Evolutionary conservation across 495 filamentous ascomycete species (phyloP).

Genomic region (Penicillium bovifimosum): DNA sequence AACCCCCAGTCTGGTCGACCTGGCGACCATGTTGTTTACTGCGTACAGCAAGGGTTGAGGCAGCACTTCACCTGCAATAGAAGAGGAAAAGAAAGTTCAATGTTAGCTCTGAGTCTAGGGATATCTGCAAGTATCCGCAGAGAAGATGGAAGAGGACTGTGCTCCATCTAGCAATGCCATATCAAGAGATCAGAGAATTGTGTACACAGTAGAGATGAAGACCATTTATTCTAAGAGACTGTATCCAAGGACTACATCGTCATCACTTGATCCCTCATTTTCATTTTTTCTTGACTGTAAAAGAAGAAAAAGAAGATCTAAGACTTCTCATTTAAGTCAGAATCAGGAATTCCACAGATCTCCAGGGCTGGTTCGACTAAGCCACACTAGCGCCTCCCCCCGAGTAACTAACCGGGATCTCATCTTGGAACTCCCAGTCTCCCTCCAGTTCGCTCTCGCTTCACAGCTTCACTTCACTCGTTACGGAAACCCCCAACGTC

Average conservation of each 20-base stretch:
- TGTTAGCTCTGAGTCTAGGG: not conserved
- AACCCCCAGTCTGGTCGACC: not conserved
- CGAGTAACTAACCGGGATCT: slow-evolving; percentile 3
- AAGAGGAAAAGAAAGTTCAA: not conserved
- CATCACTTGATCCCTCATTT: not conserved
- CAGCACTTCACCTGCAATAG: not conserved
- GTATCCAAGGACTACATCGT: not conserved
- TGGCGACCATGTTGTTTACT: slow-evolving; percentile 1
- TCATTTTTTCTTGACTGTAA: too few relatives aligned
- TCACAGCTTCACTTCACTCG: not conserved
- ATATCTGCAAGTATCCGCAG: not conserved
- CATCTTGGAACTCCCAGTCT: not conserved
- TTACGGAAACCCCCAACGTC: not conserved
- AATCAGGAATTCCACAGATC: not conserved
- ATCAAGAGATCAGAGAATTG: not conserved
- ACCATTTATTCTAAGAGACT: slow-evolving; percentile 2
- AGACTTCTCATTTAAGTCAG: too few relatives aligned
- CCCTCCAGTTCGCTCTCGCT: not conserved
- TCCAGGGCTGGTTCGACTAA: slow-evolving; percentile 1
- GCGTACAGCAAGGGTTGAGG: not conserved
- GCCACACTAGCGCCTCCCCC: slow-evolving; percentile 5
- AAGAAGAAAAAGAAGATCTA: too few relatives aligned
- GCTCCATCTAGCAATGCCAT: not conserved
- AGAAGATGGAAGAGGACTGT: not conserved
- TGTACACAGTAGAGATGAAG: not conserved